Percentiles rank a stretch among this genome's conserved stretches.
These are phyloP conservation scores for Sphagnum contortum DNA, from an alignment of 225 moss, liverwort and hornwort species.

Conservation along the genomic window DNA sequence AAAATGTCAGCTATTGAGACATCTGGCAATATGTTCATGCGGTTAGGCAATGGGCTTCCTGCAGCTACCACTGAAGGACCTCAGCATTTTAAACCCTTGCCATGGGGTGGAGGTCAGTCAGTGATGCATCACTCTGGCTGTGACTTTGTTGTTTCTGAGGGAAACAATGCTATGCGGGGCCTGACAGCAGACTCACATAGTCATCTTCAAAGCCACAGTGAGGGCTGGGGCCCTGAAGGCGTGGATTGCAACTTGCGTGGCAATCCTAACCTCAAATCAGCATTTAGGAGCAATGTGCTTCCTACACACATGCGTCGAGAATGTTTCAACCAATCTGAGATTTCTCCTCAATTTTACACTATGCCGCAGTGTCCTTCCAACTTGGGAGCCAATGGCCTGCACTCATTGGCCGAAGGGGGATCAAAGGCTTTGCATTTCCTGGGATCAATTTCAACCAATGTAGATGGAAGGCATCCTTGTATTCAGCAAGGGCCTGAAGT, in stretches of 20 bases:
- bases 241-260: conserved; percentile 4
- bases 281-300: conserved; percentile 8
- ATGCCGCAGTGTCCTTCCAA: conserved; percentile 12
- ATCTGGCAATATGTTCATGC: conserved; percentile 14
- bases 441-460: conserved; percentile 5
- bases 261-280: conserved; percentile 2
- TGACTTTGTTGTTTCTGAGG: background rate
- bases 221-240: conserved; percentile 7
- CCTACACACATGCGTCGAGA: background rate
- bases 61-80: background rate
- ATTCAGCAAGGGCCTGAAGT: conserved; percentile 5
- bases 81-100: background rate
- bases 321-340: conserved; percentile 8
- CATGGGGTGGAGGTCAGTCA: conserved; percentile 1
- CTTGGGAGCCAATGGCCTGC: conserved; percentile 12
- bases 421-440: conserved; percentile 11
- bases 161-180: background rate
- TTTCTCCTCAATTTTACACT: conserved; percentile 9
- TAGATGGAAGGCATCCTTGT: conserved; percentile 7
- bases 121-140: conserved; percentile 10
- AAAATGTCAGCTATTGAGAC: conserved; percentile 15
- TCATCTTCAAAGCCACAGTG: background rate
- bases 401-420: conserved; percentile 16
- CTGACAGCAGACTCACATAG: background rate
- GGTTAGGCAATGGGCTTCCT: conserved; percentile 4